These are phyloP conservation scores for Aureobasidium sp. DNA, from an alignment of 2,329 filamentous ascomycete species.

Conservation along the genomic window DNA sequence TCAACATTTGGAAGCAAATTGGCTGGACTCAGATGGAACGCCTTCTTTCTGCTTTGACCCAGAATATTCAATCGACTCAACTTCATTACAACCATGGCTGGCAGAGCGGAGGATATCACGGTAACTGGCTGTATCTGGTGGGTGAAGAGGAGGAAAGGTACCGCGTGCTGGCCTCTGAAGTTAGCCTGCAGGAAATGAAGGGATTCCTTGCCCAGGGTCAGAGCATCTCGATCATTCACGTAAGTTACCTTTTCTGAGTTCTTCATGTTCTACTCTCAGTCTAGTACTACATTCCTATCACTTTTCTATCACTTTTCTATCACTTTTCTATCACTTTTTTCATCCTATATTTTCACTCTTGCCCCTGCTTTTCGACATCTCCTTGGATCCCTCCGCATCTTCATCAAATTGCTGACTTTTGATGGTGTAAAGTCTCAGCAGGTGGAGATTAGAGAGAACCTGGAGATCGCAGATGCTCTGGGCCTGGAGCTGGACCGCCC, in stretches of 20 bases:
- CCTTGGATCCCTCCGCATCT: background rate
- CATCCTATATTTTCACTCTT: background rate
- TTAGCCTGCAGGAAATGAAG: background rate
- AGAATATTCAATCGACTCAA: background rate
- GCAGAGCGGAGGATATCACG: background rate
- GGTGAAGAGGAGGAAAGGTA: background rate
- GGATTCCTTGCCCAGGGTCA: background rate
- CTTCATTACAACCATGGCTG: background rate
- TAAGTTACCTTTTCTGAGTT: background rate
- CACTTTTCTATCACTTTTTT: no score
- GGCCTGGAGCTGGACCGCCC: background rate
- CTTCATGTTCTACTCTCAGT: no score
- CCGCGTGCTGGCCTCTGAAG: background rate
- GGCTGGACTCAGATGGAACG: background rate
- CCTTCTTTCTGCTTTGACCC: background rate
- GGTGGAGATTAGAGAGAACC: background rate
- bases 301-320: background rate
- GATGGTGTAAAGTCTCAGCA: background rate
- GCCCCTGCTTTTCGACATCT: background rate
- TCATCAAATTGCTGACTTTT: background rate
- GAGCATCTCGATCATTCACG: background rate
- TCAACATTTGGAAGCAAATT: background rate
- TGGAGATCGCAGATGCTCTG: background rate
- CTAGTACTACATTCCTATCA: background rate
- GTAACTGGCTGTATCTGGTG: background rate